A percentile compares a stretch with the other conserved stretches of the same genome.
phyloP scores from a whole-genome alignment of 768 basidiomycete genomes.

The Macrolepiota dolichaula region DNA sequence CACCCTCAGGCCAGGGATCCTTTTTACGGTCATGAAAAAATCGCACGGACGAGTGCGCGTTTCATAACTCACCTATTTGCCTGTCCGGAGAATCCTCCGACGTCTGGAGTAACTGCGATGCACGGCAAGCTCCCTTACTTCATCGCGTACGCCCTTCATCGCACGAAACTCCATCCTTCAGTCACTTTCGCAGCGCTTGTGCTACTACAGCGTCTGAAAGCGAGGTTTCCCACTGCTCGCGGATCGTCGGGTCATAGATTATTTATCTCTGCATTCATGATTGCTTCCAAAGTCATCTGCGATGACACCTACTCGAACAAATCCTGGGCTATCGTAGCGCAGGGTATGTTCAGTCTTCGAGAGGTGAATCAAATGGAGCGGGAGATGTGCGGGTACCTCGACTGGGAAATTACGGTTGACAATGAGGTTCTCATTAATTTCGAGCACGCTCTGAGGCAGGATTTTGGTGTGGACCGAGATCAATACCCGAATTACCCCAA shows the following conservation, averaged over 20 bases:
- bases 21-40: conserved; percentile 74
- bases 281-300: conserved; percentile 87
- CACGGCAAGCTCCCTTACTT: conserved; percentile 70
- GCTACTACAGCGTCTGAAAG: conserved; percentile 80
- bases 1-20: conserved; percentile 40
- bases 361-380: conserved; percentile 98
- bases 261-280: conserved; percentile 93
- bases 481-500: conserved; percentile 65
- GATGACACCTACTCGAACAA: conserved; percentile 95
- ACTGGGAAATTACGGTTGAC: conserved; percentile 86
- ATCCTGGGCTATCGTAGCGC: conserved; percentile 88
- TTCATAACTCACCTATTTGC: conserved; percentile 86
- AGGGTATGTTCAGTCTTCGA: conserved; percentile 78
- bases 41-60: conserved; percentile 65
- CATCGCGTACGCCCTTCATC: conserved; percentile 85
- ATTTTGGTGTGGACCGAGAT: conserved; percentile 47
- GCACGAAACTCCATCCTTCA: conserved; percentile 68
- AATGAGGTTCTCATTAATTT: conserved; percentile 57
- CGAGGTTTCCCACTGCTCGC: conserved; percentile 86
- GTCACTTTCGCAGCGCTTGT: conserved; percentile 69
- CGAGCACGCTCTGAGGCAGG: conserved; percentile 54
- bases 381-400: conserved; percentile 89
- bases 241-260: conserved; percentile 88
- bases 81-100: conserved; percentile 78
- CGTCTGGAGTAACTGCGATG: conserved; percentile 39